Percentiles rank a stretch among this genome's conserved stretches.
Evolutionary conservation across 2,329 filamentous ascomycete species (phyloP).

Genomic region (Camptophora hylomeconis): DNA sequence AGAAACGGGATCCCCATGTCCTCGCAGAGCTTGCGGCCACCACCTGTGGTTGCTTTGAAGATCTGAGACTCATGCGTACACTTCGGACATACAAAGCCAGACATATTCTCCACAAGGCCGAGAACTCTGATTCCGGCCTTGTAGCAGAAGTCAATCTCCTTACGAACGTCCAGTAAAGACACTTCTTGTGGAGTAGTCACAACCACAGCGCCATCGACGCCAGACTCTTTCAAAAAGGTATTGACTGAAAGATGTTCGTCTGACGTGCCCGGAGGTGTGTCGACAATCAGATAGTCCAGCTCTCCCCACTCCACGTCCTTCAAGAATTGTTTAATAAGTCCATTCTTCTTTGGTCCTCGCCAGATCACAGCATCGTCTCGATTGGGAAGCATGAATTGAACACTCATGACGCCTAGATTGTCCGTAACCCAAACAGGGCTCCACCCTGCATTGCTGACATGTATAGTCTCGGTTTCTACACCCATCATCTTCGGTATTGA

Average conservation of each 20-base stretch:
- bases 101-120: conserved; percentile 96
- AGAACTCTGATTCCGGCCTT: conserved; percentile 85
- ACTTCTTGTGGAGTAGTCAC: conserved; percentile 95
- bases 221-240: conserved; percentile 75
- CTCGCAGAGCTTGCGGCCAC: conserved; percentile 63
- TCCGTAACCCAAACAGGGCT: conserved; percentile 91
- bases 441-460: conserved; percentile 80
- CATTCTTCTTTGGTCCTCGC: conserved; percentile 97
- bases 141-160: conserved; percentile 93
- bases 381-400: conserved; percentile 95
- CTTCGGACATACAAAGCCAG: conserved; percentile 86
- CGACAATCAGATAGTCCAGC: conserved; percentile 81
- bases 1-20: conserved; percentile 84
- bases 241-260: conserved; percentile 95
- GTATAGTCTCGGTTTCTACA: conserved; percentile 70
- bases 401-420: conserved; percentile 90
- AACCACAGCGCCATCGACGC: conserved; percentile 84
- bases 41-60: conserved; percentile 82
- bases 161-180: conserved; percentile 77
- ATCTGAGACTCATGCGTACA: conserved; percentile 73
- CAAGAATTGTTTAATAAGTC: conserved; percentile 91
- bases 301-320: conserved; percentile 98
- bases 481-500: conserved; percentile 99
- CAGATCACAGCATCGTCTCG: conserved; percentile 93
- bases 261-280: conserved; percentile 88